Conservation (phyloP, 2,329 filamentous ascomycete genomes). For the Alternaria ventricosa region DNA sequence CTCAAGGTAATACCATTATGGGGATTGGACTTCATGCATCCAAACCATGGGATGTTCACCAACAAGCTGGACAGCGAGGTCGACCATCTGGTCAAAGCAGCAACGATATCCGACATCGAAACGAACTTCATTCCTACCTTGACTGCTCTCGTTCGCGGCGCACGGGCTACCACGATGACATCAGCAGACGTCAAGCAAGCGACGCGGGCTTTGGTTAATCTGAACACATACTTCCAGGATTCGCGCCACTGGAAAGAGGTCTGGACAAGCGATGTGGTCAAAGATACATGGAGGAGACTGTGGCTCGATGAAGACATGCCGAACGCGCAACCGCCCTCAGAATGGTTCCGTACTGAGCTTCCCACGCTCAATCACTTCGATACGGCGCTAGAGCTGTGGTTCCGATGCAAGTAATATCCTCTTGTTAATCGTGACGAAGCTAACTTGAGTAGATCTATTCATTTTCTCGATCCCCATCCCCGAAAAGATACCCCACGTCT, state of each 20-base stretch:
- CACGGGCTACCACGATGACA: conserved; percentile 48
- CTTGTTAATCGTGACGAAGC: not conserved
- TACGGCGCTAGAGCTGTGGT: conserved; percentile 56
- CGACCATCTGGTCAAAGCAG: conserved; percentile 44
- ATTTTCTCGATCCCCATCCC: conserved; percentile 65
- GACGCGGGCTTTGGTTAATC: conserved; percentile 50
- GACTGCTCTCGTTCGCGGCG: conserved; percentile 50
- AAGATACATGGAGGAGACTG: conserved; percentile 54
- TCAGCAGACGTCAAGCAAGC: conserved; percentile 50
- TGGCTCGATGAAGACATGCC: conserved; percentile 55
- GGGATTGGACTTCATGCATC: conserved; percentile 52
- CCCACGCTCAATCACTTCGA: conserved; percentile 57
- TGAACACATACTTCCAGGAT: conserved; percentile 55
- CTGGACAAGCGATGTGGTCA: conserved; percentile 56
- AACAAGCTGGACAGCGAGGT: conserved; percentile 52
- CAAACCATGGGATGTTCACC: conserved; percentile 51
- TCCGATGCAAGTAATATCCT: conserved; percentile 43
- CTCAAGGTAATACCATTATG: conserved; percentile 52
- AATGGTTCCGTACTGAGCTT: conserved; percentile 55
- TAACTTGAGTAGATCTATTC: conserved; percentile 52
- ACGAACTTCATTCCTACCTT: conserved; percentile 51
- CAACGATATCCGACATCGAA: conserved; percentile 47
- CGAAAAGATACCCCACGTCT: conserved; percentile 64
- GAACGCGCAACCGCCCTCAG: conserved; percentile 49
- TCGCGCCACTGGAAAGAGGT: conserved; percentile 56